These are phyloP conservation scores for Botrytis squamosa DNA, from an alignment of 2,329 filamentous ascomycete species.

Conservation along the genomic window DNA sequence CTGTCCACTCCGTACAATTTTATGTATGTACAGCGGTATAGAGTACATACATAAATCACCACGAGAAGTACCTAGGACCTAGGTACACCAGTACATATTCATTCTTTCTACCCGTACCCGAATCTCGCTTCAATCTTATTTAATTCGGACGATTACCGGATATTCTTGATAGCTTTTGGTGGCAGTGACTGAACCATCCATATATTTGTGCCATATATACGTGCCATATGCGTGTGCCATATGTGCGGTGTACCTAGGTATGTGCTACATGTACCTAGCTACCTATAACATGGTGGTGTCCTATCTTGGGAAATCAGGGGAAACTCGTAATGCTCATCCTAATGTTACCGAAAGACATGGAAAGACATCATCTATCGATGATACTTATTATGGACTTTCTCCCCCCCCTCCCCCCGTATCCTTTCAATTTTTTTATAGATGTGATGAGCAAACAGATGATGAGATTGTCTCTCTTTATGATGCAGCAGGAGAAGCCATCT, in stretches of 20 bases:
- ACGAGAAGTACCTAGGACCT: not conserved
- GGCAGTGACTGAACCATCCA: not conserved
- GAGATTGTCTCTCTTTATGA: conserved; percentile 12
- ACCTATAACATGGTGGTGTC: not conserved
- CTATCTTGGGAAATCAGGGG: not conserved
- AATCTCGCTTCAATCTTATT: not conserved
- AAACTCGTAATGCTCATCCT: conserved; percentile 9
- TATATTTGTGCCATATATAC: not conserved
- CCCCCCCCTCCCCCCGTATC: not conserved
- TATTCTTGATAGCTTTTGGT: not conserved
- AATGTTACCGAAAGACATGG: conserved; percentile 3
- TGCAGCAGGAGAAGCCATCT: not conserved
- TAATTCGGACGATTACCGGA: not conserved
- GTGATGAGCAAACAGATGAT: conserved; percentile 16
- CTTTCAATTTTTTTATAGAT: not conserved
- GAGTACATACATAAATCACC: too few species aligned
- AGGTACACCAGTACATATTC: too few species aligned
- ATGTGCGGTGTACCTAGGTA: not conserved
- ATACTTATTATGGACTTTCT: not conserved
- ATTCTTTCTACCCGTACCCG: not conserved
- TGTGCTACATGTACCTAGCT: not conserved
- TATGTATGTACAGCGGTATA: not conserved
- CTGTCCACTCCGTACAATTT: too few species aligned
- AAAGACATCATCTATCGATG: not conserved
- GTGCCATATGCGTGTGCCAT: not conserved